Percentiles rank a stretch among this genome's conserved stretches.
These are phyloP conservation scores for Pseudofabraea citricarpa DNA, from an alignment of 2,329 filamentous ascomycete species.

Conservation along the genomic window DNA sequence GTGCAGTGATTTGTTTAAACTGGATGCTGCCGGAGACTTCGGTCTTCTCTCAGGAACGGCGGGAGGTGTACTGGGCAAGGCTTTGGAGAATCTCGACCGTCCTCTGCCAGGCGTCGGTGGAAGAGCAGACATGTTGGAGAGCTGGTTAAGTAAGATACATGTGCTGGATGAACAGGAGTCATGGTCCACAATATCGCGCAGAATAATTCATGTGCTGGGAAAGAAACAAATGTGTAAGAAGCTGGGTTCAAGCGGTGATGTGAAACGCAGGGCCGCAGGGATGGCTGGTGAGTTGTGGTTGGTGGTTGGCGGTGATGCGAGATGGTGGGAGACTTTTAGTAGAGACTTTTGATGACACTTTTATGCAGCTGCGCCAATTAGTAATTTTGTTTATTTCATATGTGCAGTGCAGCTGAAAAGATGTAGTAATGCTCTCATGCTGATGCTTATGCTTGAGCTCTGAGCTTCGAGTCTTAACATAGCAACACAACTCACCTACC, in stretches of 20 bases:
- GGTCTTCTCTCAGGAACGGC: slow-evolving; percentile 1
- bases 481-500: no score
- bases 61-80: slow-evolving; percentile 14
- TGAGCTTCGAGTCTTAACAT: no score
- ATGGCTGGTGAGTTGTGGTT: neutral
- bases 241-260: neutral
- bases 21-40: neutral
- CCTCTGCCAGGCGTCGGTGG: slow-evolving; percentile 16
- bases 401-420: no score
- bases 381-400: no score
- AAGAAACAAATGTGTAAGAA: neutral
- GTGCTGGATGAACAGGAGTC: neutral
- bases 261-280: neutral
- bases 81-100: slow-evolving; percentile 22
- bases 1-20: slow-evolving; percentile 6
- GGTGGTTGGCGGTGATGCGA: no score
- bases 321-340: no score
- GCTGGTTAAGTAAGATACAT: slow-evolving; percentile 1
- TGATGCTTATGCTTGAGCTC: no score
- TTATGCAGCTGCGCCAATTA: no score
- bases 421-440: no score
- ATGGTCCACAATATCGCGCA: slow-evolving; percentile 1
- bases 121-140: slow-evolving; percentile 6
- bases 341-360: no score
- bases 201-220: neutral